phyloP scores from a whole-genome alignment of 2,329 filamentous ascomycete genomes.

The Metarhizium rileyi region DNA sequence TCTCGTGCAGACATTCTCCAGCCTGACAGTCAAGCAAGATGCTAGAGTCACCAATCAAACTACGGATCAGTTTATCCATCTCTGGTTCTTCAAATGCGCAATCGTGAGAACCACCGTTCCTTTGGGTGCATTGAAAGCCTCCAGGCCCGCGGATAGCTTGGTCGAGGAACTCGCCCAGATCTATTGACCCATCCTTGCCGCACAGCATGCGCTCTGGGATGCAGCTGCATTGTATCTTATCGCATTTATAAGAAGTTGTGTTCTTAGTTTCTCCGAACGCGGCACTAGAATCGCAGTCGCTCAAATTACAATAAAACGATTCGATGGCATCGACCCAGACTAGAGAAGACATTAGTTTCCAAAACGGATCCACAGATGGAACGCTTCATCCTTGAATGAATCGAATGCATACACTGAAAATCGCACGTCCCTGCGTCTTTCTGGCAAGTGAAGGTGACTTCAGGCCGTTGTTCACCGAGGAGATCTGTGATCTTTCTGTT shows the following conservation, averaged over 20 bases:
- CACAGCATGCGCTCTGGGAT: slow-evolving; percentile 90
- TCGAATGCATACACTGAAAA: slow-evolving; percentile 67
- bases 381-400: too few species aligned
- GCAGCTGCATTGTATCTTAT: slow-evolving; percentile 77
- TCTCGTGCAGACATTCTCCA: slow-evolving; percentile 88
- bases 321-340: slow-evolving; percentile 93
- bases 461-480: slow-evolving; percentile 73
- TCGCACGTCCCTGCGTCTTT: slow-evolving; percentile 68
- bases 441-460: slow-evolving; percentile 91
- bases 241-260: slow-evolving; percentile 74
- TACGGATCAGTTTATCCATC: slow-evolving; percentile 84
- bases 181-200: slow-evolving; percentile 81
- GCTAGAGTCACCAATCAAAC: slow-evolving; percentile 83
- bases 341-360: slow-evolving; percentile 22
- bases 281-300: slow-evolving; percentile 66
- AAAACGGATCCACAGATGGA: neutral
- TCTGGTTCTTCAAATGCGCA: slow-evolving; percentile 85
- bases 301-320: slow-evolving; percentile 91
- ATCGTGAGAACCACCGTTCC: slow-evolving; percentile 50
- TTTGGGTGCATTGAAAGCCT: slow-evolving; percentile 63
- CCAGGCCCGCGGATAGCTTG: slow-evolving; percentile 81
- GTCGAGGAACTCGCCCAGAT: slow-evolving; percentile 80
- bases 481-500: slow-evolving; percentile 88
- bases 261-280: slow-evolving; percentile 63
- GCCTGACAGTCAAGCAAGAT: slow-evolving; percentile 75